Conservation (phyloP, 768 basidiomycete genomes). For the Cyclocybe cylindracea region DNA sequence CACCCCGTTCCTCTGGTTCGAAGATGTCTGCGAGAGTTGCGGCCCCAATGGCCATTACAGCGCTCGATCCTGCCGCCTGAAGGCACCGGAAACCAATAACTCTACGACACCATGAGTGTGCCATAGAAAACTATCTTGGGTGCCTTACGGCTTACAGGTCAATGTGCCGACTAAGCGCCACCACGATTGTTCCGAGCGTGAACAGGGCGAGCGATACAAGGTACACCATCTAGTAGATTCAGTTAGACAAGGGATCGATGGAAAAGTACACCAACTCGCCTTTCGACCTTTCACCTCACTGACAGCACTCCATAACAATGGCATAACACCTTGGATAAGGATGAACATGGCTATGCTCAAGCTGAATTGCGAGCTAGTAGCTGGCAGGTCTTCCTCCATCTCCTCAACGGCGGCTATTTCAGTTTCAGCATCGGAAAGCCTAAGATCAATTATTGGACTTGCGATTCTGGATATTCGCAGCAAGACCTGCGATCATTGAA, state of each 20-base stretch:
- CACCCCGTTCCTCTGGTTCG: slow-evolving; percentile 72
- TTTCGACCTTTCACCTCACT: slow-evolving; percentile 80
- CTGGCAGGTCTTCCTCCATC: slow-evolving; percentile 60
- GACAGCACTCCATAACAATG: slow-evolving; percentile 66
- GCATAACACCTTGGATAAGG: slow-evolving; percentile 66
- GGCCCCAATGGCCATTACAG: slow-evolving; percentile 71
- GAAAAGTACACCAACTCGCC: slow-evolving; percentile 31
- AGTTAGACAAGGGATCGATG: neutral
- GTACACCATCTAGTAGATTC: slow-evolving; percentile 46
- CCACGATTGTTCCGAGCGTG: slow-evolving; percentile 52
- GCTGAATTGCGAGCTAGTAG: slow-evolving; percentile 63
- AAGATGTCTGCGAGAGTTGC: slow-evolving; percentile 81
- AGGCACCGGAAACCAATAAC: slow-evolving; percentile 70
- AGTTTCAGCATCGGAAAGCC: neutral
- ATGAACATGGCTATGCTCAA: slow-evolving; percentile 74
- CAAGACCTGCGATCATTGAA: slow-evolving; percentile 59
- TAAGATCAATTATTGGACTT: slow-evolving; percentile 15
- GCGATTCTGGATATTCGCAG: slow-evolving; percentile 68
- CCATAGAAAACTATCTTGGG: neutral
- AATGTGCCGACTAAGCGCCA: slow-evolving; percentile 50
- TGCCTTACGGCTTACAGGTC: slow-evolving; percentile 35
- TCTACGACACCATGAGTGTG: slow-evolving; percentile 17
- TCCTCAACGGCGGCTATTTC: slow-evolving; percentile 58
- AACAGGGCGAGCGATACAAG: slow-evolving; percentile 53
- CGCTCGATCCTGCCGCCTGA: slow-evolving; percentile 71